Evolutionary conservation across 768 basidiomycete species (phyloP), one percentile per base, ranked within the genome.

Genomic region (Mycena albidolilacea): DNA sequence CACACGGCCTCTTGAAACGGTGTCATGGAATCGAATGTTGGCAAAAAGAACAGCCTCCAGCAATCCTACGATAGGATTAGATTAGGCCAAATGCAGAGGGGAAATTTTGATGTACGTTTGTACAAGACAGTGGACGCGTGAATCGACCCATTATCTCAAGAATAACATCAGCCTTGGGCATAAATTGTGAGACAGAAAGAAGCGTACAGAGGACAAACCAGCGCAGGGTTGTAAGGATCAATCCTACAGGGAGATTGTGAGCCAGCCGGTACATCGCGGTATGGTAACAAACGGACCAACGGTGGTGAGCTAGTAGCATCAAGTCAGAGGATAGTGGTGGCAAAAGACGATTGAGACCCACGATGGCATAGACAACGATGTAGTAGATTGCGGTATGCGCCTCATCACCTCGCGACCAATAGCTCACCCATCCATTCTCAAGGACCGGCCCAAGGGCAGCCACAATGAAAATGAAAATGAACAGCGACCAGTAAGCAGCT

Each of bases 11-110:
- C 95, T 90, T 63, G 93, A 95, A 2, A 95, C 90, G 0, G 96
- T 98, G 78, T 98, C 97, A 76, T 97, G 97, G 87, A 98, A 97
- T 52, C 96, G 90, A 69, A 97, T 92, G 58, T 95, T 90, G 9
- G 96, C 95, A 77, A 97, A 97, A 1, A 98, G 84, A 3, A 97
- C 92, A 0, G 91, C 81, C 78, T 97, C 93, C 37, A 97, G 83
- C 48, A 97, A 86, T 44, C 85, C 90, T 88, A 57, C 7, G 17
- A 43, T 35, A 0, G 21, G 21, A 57, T 67, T 14, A 70, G 46
- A 11, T 8, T 8, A n/a, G 44, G 37, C 30, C 61, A 76, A 35
- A 5, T 4, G 37, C 67, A 50, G 2, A 1, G 7, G 50, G 65
- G 30, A n/a, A 41, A 61, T 39, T 60, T 21, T 19, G 73, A 70